phyloP scores from a whole-genome alignment of 257 asterid genomes.

The Galeopsis tetrahit region DNA sequence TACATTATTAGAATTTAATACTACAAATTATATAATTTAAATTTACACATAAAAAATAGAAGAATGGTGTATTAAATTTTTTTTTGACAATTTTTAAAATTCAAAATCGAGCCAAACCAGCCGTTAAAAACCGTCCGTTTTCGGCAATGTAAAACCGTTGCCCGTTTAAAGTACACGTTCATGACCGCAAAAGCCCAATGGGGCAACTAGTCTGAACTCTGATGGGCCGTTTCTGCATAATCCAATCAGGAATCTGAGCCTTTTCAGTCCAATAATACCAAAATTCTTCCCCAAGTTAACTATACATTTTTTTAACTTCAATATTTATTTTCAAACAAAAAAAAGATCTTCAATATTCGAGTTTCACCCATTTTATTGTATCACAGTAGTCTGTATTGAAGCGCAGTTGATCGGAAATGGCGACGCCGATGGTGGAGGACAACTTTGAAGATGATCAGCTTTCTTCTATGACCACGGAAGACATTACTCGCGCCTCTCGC shows the following conservation, averaged over 20 bases:
- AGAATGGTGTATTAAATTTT: too few species aligned
- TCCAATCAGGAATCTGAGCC: not conserved
- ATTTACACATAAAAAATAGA: too few species aligned
- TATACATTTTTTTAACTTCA: not conserved
- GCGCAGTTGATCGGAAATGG: conserved; percentile 52
- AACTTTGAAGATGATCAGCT: conserved; percentile 82
- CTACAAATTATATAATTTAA: too few species aligned
- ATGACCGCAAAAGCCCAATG: not conserved
- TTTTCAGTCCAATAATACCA: conserved; percentile 19
- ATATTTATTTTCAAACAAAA: not conserved
- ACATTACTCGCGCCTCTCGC: conserved; percentile 83
- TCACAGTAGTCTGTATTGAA: not conserved
- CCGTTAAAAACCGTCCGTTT: too few species aligned
- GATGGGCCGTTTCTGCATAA: not conserved
- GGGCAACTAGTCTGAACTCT: not conserved
- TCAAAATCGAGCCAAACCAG: too few species aligned
- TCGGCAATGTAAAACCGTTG: too few species aligned
- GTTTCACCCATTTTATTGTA: not conserved
- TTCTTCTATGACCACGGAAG: conserved; percentile 79
- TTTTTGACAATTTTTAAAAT: too few species aligned
- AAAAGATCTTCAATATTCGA: not conserved
- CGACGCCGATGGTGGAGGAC: conserved; percentile 88
- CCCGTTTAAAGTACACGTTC: too few species aligned
- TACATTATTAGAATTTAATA: too few species aligned
- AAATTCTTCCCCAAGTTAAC: conserved; percentile 38